Percentiles rank a stretch among this genome's conserved stretches.
Evolutionary conservation across 78 protist species (phyloP).

Genomic region (Reticulomyxa filosa): DNA sequence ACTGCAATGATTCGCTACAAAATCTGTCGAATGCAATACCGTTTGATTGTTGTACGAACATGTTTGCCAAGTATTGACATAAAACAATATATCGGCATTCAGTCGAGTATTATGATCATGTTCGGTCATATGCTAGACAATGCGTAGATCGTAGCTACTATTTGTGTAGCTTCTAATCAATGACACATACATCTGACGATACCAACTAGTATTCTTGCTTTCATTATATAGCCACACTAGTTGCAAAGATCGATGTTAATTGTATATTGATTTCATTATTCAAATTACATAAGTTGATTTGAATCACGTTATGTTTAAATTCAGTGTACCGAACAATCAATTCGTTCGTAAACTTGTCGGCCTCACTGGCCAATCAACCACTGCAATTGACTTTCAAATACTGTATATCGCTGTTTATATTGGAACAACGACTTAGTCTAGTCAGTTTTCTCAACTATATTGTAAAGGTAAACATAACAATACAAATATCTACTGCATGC

Average conservation of each 20-base stretch:
- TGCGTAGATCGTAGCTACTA: constrained; percentile 69
- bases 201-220: constrained; percentile 55
- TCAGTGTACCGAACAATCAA: too few relatives aligned
- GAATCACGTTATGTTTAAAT: constrained; percentile 34
- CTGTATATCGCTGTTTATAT: constrained; percentile 43
- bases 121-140: constrained; percentile 45
- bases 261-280: constrained; percentile 82
- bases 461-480: constrained; percentile 78
- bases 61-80: constrained; percentile 81
- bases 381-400: constrained; percentile 63
- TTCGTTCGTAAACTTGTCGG: too few relatives aligned
- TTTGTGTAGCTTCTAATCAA: constrained; percentile 83
- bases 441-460: constrained; percentile 87
- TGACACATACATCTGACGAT: constrained; percentile 53
- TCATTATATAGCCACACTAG: constrained; percentile 40
- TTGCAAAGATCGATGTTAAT: constrained; percentile 65
- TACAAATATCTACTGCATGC: constrained; percentile 61
- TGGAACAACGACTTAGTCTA: constrained; percentile 88
- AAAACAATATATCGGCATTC: constrained; percentile 42
- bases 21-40: constrained; percentile 52
- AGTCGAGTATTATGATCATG: constrained; percentile 57
- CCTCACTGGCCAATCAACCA: constrained; percentile 29
- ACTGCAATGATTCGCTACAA: constrained; percentile 36
- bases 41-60: constrained; percentile 57
- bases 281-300: constrained; percentile 54